A percentile compares a stretch with the other conserved stretches of the same genome.
phyloP scores from a whole-genome alignment of 2,329 filamentous ascomycete genomes.

The Xylariaceae sp. region DNA sequence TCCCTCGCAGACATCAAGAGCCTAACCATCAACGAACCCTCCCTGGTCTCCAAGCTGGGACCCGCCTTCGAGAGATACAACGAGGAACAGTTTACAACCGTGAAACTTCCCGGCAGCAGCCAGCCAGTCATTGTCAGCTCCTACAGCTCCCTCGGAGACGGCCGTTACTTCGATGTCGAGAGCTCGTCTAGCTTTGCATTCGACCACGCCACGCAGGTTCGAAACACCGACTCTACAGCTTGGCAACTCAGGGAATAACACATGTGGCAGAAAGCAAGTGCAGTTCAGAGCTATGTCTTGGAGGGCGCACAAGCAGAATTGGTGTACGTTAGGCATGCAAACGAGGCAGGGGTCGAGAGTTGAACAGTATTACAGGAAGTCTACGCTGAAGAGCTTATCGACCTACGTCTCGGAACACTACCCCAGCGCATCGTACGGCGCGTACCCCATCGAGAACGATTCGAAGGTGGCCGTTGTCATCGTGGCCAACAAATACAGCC shows the following conservation, averaged over 20 bases:
- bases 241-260: conserved; percentile 13
- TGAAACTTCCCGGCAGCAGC: conserved; percentile 84
- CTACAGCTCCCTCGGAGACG: conserved; percentile 77
- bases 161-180: conserved; percentile 86
- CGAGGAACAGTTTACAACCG: conserved; percentile 85
- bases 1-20: conserved; percentile 75
- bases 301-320: conserved; percentile 76
- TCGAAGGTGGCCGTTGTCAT: conserved; percentile 75
- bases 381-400: conserved; percentile 73
- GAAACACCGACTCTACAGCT: conserved; percentile 13
- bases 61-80: conserved; percentile 94
- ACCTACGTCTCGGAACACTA: conserved; percentile 86
- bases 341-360: conserved; percentile 8
- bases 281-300: conserved; percentile 72
- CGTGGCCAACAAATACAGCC: conserved; percentile 95
- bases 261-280: conserved; percentile 68
- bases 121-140: conserved; percentile 82
- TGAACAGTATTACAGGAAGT: conserved; percentile 59
- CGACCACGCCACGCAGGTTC: conserved; percentile 76
- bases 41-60: conserved; percentile 67
- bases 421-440: conserved; percentile 74
- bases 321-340: conserved; percentile 56
- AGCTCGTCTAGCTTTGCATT: conserved; percentile 85
- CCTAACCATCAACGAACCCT: conserved; percentile 68
- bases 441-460: conserved; percentile 77